Evolutionary conservation across 2,329 filamentous ascomycete genomes (phyloP).

Genomic region (Trichophyton rubrum): DNA sequence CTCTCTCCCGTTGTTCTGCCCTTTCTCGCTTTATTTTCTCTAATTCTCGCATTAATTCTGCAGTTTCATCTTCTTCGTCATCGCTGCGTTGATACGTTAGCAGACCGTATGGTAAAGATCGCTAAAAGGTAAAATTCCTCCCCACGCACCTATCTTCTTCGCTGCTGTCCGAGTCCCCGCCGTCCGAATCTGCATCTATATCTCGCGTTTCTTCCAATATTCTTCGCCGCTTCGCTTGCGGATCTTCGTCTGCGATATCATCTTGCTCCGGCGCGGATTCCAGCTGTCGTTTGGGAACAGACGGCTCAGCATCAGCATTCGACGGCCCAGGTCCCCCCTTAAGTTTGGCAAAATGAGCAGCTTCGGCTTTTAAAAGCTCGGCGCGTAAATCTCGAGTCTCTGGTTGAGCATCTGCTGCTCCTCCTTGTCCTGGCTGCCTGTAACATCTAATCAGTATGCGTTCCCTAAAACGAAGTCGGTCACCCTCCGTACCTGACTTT

Average conservation of each 20-base stretch:
- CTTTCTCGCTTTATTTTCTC: conserved; percentile 87
- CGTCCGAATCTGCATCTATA: conserved; percentile 69
- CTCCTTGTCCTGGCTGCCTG: conserved; percentile 78
- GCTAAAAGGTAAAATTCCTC: not conserved
- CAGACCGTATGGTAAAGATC: not conserved
- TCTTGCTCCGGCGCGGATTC: conserved; percentile 36
- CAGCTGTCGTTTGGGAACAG: conserved; percentile 51
- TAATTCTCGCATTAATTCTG: conserved; percentile 79
- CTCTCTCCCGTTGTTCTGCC: conserved; percentile 65
- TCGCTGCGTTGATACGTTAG: conserved; percentile 34
- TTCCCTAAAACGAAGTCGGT: not conserved
- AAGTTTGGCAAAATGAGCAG: conserved; percentile 75
- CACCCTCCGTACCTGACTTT: conserved; percentile 56
- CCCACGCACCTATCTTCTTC: conserved; percentile 44
- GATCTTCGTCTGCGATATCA: conserved; percentile 48
- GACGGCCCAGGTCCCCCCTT: conserved; percentile 36
- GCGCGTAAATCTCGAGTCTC: conserved; percentile 68
- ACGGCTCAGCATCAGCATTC: conserved; percentile 31
- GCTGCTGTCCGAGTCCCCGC: conserved; percentile 46
- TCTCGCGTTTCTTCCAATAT: conserved; percentile 80
- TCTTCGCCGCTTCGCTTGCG: conserved; percentile 69
- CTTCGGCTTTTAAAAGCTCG: conserved; percentile 80
- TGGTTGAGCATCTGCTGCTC: conserved; percentile 59
- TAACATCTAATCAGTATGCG: conserved; percentile 4
- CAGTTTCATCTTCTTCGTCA: conserved; percentile 69